Evolutionary conservation across 228 moss, liverwort and hornwort species (phyloP).

Genomic region (Sphagnum magellanicum): DNA sequence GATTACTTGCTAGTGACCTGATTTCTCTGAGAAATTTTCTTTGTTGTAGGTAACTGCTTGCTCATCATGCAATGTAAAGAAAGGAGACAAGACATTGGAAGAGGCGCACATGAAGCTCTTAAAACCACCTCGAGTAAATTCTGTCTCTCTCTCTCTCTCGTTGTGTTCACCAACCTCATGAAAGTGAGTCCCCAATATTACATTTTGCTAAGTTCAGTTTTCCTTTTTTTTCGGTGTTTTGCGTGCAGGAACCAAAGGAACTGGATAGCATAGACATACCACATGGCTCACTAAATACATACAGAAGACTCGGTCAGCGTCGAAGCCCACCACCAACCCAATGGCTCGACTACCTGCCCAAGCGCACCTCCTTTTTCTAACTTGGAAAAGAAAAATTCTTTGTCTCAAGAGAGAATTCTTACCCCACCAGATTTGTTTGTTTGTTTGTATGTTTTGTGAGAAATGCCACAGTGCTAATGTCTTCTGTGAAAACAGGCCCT

Average conservation of each 20-base stretch:
- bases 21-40: too few species aligned
- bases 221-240: background rate
- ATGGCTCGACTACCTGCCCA: slow-evolving; percentile 83
- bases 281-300: slow-evolving; percentile 72
- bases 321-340: slow-evolving; percentile 62
- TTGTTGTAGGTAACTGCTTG: slow-evolving; percentile 76
- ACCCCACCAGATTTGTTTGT: too few species aligned
- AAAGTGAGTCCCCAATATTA: too few species aligned
- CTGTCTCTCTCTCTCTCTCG: too few species aligned
- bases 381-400: too few species aligned
- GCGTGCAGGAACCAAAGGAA: slow-evolving; percentile 77
- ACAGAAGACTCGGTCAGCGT: slow-evolving; percentile 37
- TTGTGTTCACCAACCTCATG: too few species aligned
- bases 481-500: too few species aligned
- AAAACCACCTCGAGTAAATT: slow-evolving; percentile 65
- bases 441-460: too few species aligned
- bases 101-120: slow-evolving; percentile 80
- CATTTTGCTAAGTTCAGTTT: too few species aligned
- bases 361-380: slow-evolving; percentile 38
- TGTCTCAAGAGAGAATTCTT: too few species aligned
- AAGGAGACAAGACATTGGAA: slow-evolving; percentile 82
- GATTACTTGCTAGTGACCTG: too few species aligned
- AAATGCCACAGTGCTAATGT: too few species aligned
- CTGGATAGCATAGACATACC: slow-evolving; percentile 67
- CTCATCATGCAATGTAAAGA: slow-evolving; percentile 74